phyloP scores from a whole-genome alignment of 768 basidiomycete genomes.

The Suillus fuscotomentosus region DNA sequence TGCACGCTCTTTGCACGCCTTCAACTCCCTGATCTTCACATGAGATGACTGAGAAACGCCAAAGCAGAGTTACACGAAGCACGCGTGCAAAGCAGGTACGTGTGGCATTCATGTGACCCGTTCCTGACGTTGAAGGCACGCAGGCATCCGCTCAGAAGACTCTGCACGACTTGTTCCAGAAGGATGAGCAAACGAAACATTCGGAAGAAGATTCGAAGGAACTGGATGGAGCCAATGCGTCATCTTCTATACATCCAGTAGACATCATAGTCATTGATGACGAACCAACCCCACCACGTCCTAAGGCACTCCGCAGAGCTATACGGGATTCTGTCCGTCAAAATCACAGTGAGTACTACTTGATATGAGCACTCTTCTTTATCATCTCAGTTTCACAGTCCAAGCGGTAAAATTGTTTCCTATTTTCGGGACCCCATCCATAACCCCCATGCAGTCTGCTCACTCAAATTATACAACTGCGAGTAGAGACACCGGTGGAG shows the following conservation, averaged over 20 bases:
- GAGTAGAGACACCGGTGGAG: background rate
- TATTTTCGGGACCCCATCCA: constrained; percentile 21
- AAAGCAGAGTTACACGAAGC: constrained; percentile 14
- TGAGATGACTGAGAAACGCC: constrained; percentile 26
- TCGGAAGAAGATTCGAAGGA: constrained; percentile 12
- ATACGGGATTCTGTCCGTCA: background rate
- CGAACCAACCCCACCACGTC: constrained; percentile 1
- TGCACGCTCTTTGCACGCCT: constrained; percentile 2
- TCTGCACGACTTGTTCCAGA: constrained; percentile 20
- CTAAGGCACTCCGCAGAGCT: background rate
- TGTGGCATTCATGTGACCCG: background rate
- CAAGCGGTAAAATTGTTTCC: constrained; percentile 19
- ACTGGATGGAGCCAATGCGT: background rate
- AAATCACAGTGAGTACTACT: background rate
- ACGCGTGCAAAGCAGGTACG: constrained; percentile 20
- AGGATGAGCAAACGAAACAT: constrained; percentile 14
- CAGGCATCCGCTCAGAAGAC: constrained; percentile 26
- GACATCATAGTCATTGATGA: constrained; percentile 7
- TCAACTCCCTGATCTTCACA: background rate
- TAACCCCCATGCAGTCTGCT: background rate
- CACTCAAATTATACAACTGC: background rate
- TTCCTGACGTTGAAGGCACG: constrained; percentile 1
- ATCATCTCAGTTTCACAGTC: constrained; percentile 9
- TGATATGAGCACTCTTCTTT: background rate
- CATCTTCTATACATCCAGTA: background rate